Percentiles rank a stretch among this genome's conserved stretches.
These are phyloP conservation scores for Kodamaea neixiangensis DNA, from an alignment of 805 yeast genomes.

Conservation along the genomic window DNA sequence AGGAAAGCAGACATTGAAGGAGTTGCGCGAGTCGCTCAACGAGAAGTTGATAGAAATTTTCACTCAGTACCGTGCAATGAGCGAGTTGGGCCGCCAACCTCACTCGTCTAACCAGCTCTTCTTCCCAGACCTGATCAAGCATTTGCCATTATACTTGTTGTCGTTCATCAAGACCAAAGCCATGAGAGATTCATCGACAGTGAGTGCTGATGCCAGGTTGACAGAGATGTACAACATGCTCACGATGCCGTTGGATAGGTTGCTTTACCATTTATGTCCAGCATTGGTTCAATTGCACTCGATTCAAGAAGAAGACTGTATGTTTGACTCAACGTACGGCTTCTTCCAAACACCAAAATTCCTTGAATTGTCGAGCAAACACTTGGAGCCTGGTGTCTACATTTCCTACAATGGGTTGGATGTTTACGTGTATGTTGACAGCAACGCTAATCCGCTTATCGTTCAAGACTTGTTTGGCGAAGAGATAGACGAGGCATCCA, in stretches of 20 bases:
- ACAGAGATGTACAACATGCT: conserved; percentile 53
- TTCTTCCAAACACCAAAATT: conserved; percentile 52
- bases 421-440: conserved; percentile 67
- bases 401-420: conserved; percentile 68
- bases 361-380: conserved; percentile 42
- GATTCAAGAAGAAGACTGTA: conserved; percentile 56
- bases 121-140: conserved; percentile 77
- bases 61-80: conserved; percentile 53
- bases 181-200: conserved; percentile 50
- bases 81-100: conserved; percentile 40
- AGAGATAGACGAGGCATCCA: conserved; percentile 43
- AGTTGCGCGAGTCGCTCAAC: conserved; percentile 41
- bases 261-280: conserved; percentile 76
- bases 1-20: conserved; percentile 40
- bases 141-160: conserved; percentile 66
- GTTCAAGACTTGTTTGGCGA: conserved; percentile 75
- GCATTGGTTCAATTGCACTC: conserved; percentile 73
- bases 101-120: conserved; percentile 59
- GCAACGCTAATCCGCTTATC: conserved; percentile 63
- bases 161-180: conserved; percentile 71
- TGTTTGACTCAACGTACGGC: conserved; percentile 29
- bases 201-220: conserved; percentile 65
- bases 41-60: conserved; percentile 45
- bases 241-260: conserved; percentile 53
- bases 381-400: conserved; percentile 73